Base-by-base conservation (phyloP, 495 filamentous ascomycete genomes). In the Aspergillus olivimuriae region DNA sequence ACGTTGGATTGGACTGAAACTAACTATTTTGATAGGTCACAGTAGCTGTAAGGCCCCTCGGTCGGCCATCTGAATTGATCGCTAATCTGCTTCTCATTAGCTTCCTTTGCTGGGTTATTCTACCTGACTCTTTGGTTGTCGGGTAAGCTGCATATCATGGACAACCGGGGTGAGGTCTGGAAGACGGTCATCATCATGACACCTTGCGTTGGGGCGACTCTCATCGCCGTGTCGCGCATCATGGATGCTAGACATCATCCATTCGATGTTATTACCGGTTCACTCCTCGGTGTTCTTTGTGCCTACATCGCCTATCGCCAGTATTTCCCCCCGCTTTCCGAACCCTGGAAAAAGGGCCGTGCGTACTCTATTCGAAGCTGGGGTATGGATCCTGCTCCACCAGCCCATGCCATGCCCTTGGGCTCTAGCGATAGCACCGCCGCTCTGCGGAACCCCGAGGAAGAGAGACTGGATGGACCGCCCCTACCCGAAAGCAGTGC, bases 201-300 rank as follows among this genome's bases (percentile, higher is more conserved):
- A 3, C 77, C 77, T 7, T 67, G 69, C 23, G 62, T 81, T 18
- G 75, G 55, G 12, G 77, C 77, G 7, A 70, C 73, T 8, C 64
- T 79, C 2, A 67, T 81, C 28, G 75, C 76, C 4, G 72, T 75
- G 22, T 67, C 65, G 23, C 73, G 77, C 18, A 79, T 78, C 38
- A 79, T 88, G 73, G 89, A 95, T 56, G 88, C 84, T 55, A 75
- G 87, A 7, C 89, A 95, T 52, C 87, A 94, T 63, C 86, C 83
- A 10, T 94, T 95, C 63, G 89, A 95, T 46, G 89, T 94, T 33
- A 70, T 95, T 17, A 86, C 83, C 19, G 87, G 88, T 5, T 82
- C 75, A 16, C 54, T 84, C 2, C 77, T 90, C 34, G 86, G 86
- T 3, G 52, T 71, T 15, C 39, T 58, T 33, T 66, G 67, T 40